Evolutionary conservation across 306 rosid species (phyloP).

Genomic region (Quercus ilex): DNA sequence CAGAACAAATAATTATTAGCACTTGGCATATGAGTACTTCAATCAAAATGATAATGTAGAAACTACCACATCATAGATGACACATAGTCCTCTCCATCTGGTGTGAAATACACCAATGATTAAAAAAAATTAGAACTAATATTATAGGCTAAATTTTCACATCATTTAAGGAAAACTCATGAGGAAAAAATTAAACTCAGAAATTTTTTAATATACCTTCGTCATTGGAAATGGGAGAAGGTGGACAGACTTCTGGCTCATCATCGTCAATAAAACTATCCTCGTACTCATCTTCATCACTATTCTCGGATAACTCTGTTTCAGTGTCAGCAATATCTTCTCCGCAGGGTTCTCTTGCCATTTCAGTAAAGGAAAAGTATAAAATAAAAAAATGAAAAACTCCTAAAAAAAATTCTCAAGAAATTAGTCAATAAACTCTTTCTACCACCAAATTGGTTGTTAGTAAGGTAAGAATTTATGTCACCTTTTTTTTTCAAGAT

Average conservation of each 20-base stretch:
- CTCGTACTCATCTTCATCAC: conserved; percentile 66
- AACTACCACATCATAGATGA: neutral
- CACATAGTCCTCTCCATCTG: neutral
- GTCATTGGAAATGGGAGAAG: conserved; percentile 41
- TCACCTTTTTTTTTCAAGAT: too few relatives aligned
- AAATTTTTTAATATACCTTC: conserved; percentile 33
- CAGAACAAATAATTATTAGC: neutral
- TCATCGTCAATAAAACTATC: conserved; percentile 75
- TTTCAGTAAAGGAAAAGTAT: conserved; percentile 37
- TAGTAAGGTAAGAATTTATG: neutral
- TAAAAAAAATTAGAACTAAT: neutral
- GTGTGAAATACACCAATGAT: neutral
- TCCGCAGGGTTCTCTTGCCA: conserved; percentile 74
- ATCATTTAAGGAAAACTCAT: neutral
- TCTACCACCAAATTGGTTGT: neutral
- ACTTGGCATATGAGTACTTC: neutral
- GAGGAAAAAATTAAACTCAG: neutral
- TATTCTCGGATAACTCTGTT: conserved; percentile 49
- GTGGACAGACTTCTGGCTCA: conserved; percentile 38
- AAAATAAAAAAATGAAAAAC: neutral
- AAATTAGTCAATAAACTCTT: neutral
- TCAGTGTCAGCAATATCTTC: conserved; percentile 85
- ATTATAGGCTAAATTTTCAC: neutral
- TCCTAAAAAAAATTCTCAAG: neutral
- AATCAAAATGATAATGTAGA: neutral